phyloP scores from a whole-genome alignment of 768 basidiomycete species.

The Gautieria morchelliformis region DNA sequence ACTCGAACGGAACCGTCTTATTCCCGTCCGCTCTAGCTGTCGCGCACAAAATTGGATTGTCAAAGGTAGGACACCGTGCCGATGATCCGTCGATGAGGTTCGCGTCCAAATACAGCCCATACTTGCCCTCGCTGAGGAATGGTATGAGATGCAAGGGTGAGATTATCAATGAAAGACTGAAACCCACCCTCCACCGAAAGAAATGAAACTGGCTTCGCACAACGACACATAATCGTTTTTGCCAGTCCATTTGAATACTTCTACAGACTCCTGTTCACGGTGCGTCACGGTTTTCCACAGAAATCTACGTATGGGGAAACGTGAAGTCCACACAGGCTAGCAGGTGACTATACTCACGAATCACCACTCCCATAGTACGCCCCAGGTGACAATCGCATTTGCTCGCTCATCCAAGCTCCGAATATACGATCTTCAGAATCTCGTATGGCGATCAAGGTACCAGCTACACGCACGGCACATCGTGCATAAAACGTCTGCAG shows the following conservation, averaged over 20 bases:
- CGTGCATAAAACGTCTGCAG: conserved; percentile 76
- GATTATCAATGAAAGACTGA: conserved; percentile 2
- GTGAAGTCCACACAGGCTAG: neutral
- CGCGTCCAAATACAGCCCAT: conserved; percentile 82
- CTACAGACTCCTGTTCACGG: conserved; percentile 32
- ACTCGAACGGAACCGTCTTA: conserved; percentile 64
- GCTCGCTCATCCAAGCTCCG: conserved; percentile 79
- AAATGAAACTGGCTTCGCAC: conserved; percentile 71
- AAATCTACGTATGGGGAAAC: conserved; percentile 40
- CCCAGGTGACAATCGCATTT: conserved; percentile 46
- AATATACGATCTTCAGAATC: conserved; percentile 61
- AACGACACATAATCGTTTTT: conserved; percentile 85
- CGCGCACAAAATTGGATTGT: conserved; percentile 73
- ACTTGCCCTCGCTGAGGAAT: conserved; percentile 61
- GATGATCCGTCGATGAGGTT: conserved; percentile 77
- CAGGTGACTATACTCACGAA: conserved; percentile 45
- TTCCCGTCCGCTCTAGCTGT: conserved; percentile 31
- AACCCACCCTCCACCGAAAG: conserved; percentile 87
- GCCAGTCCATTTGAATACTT: conserved; percentile 77
- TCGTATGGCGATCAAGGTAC: conserved; percentile 53
- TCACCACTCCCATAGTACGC: conserved; percentile 87
- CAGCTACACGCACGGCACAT: conserved; percentile 38
- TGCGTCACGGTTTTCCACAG: conserved; percentile 52
- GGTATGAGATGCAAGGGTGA: conserved; percentile 4
- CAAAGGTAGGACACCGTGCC: conserved; percentile 77